Base-by-base conservation (phyloP, 345 rosid species). In the Eucalyptus leucophloia region DNA sequence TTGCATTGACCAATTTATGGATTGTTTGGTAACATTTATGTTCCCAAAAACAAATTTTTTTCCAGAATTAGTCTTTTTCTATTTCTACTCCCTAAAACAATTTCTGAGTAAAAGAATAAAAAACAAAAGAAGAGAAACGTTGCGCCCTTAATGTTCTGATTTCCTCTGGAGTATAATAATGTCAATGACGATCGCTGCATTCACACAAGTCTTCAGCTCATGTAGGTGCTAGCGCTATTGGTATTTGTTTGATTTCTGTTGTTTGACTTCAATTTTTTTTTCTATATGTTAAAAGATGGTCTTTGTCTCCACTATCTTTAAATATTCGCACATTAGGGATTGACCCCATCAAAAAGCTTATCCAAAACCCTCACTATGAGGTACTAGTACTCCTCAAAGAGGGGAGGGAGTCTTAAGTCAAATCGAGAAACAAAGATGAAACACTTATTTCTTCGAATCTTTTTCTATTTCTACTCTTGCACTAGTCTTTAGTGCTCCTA, bases 1-100 rank as follows among this genome's bases (percentile, higher is more conserved):
- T 62, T 14, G 34, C 17, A 28, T 28, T 9, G 9, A 0, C 9
- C 9, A 30, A 0, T n/a, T 28, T 30, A 7, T 0, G 10, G 56
- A 19, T 18, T 53, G 56, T 53, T 18, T 19, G 58, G 24, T 53
- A 53, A 53, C 5, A 53, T 53, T 53, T 8, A 0, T 4, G 2
- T 53, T 8, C 0, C 0, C 1, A 53, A 6, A 51, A 51, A 17
- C 0, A 50, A 16, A 16, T 50, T 50, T 51, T 3, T 49, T 53
- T 7, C 0, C 0, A 53, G 58, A 53, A 53, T 7, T 53, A 53
- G 0, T 3, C 58, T 19, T 53, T 53, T 53, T 53, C 10, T 51
- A 19, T 0, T 53, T 53, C 4, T 53, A 19, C 24, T 53, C 11
- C 9, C 0, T 53, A 0, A 53, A 19, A 4, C 2, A 53, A 53